Percentiles rank a stretch among this genome's conserved stretches.
phyloP scores from a whole-genome alignment of 441 rosid genomes.

The Populus hybrid region DNA sequence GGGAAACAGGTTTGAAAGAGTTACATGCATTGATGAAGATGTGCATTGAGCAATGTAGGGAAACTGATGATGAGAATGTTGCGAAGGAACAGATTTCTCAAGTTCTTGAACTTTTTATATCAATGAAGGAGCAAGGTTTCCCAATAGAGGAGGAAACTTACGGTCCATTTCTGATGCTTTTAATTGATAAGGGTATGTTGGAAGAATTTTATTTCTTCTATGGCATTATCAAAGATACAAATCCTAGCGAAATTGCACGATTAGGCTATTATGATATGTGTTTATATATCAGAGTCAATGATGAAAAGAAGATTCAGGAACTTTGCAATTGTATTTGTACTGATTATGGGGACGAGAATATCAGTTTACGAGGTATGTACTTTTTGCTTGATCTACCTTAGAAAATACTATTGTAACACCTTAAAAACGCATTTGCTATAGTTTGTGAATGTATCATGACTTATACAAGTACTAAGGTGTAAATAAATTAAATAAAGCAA shows the following conservation, averaged over 20 bases:
- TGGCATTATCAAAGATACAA: conserved; percentile 39
- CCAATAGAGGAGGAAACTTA: conserved; percentile 53
- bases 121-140: conserved; percentile 66
- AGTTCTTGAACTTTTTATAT: conserved; percentile 38
- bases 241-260: conserved; percentile 39
- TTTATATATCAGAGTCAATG: conserved; percentile 45
- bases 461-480: not conserved
- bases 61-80: conserved; percentile 43
- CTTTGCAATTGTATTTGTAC: conserved; percentile 39
- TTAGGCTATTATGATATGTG: conserved; percentile 87
- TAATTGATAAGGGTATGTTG: conserved; percentile 63
- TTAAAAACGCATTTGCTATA: conserved; percentile 12
- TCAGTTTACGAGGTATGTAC: conserved; percentile 47
- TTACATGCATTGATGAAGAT: conserved; percentile 48
- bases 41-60: conserved; percentile 48
- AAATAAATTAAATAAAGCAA: not conserved
- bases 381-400: not conserved
- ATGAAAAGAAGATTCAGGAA: conserved; percentile 54
- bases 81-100: conserved; percentile 40
- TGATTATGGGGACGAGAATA: conserved; percentile 30
- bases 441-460: not conserved
- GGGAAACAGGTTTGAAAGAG: conserved; percentile 60
- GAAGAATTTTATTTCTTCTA: conserved; percentile 51
- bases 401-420: conserved; percentile 34
- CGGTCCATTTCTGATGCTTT: conserved; percentile 57